A percentile compares a stretch with the other conserved stretches of the same genome.
Evolutionary conservation across 306 rosid species (phyloP).

Genomic region (Vicia sativa): DNA sequence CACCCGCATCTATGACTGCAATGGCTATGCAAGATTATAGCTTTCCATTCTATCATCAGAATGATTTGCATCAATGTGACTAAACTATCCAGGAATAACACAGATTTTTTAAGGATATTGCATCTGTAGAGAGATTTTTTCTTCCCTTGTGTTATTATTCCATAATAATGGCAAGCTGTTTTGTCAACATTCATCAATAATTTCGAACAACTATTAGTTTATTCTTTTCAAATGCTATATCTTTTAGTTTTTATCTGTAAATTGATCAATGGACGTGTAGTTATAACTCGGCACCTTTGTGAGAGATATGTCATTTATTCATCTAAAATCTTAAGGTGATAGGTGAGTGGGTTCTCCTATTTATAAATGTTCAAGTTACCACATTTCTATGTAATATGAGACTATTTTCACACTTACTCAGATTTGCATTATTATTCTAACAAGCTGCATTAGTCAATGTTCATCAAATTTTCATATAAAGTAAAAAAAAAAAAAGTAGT

Average conservation of each 20-base stretch:
- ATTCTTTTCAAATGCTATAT: background rate
- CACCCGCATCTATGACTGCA: constrained; percentile 47
- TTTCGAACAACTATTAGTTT: background rate
- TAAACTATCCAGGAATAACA: background rate
- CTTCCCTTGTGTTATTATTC: background rate
- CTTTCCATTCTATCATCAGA: constrained; percentile 23
- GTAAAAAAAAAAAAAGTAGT: too few relatives aligned
- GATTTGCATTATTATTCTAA: too few relatives aligned
- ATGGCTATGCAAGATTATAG: constrained; percentile 65
- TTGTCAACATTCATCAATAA: constrained; percentile 22
- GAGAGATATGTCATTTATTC: too few relatives aligned
- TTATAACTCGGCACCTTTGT: too few relatives aligned
- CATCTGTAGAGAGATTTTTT: constrained; percentile 8
- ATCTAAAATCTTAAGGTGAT: too few relatives aligned
- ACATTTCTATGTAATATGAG: too few relatives aligned
- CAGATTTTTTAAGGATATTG: constrained; percentile 4
- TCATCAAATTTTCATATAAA: background rate
- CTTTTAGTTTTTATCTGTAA: too few relatives aligned
- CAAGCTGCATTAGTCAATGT: too few relatives aligned
- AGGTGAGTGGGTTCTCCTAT: too few relatives aligned
- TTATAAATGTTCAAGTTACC: too few relatives aligned
- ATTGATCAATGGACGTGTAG: too few relatives aligned
- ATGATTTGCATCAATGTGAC: constrained; percentile 3
- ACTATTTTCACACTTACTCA: too few relatives aligned
- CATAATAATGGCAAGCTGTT: constrained; percentile 28